Evolutionary conservation across 2,329 filamentous ascomycete species (phyloP).

Genomic region (Epichloe brachyelytri): DNA sequence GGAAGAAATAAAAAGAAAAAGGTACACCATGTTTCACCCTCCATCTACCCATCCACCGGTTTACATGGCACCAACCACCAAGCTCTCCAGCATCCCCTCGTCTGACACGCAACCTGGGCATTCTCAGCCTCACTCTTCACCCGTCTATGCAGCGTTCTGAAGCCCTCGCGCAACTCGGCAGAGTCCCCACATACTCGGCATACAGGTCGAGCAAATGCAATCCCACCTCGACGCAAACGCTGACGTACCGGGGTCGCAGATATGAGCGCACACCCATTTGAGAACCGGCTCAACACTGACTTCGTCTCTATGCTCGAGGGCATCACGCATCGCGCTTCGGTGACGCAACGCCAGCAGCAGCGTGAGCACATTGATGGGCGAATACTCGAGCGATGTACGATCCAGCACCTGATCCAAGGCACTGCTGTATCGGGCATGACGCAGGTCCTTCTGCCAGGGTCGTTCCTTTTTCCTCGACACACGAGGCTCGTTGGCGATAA

Average conservation of each 20-base stretch:
- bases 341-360: conserved; percentile 76
- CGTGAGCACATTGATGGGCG: conserved; percentile 54
- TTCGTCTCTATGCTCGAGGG: conserved; percentile 72
- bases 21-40: neutral
- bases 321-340: conserved; percentile 69
- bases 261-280: conserved; percentile 67
- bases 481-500: conserved; percentile 61
- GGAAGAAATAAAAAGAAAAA: neutral
- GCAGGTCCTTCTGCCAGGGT: conserved; percentile 69
- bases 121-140: conserved; percentile 71
- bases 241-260: conserved; percentile 69
- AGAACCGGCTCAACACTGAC: conserved; percentile 69
- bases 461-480: conserved; percentile 46
- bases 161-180: conserved; percentile 55
- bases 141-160: conserved; percentile 54
- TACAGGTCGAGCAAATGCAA: conserved; percentile 81
- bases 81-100: conserved; percentile 75
- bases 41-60: neutral
- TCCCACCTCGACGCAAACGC: conserved; percentile 70
- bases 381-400: conserved; percentile 35
- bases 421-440: conserved; percentile 61
- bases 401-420: conserved; percentile 72
- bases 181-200: conserved; percentile 65
- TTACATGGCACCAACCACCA: conserved; percentile 27
- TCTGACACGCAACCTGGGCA: conserved; percentile 70